A percentile compares a stretch with the other conserved stretches of the same genome.
Evolutionary conservation across 2,329 filamentous ascomycete species (phyloP).

Genomic region (Trichoderma harzianum): DNA sequence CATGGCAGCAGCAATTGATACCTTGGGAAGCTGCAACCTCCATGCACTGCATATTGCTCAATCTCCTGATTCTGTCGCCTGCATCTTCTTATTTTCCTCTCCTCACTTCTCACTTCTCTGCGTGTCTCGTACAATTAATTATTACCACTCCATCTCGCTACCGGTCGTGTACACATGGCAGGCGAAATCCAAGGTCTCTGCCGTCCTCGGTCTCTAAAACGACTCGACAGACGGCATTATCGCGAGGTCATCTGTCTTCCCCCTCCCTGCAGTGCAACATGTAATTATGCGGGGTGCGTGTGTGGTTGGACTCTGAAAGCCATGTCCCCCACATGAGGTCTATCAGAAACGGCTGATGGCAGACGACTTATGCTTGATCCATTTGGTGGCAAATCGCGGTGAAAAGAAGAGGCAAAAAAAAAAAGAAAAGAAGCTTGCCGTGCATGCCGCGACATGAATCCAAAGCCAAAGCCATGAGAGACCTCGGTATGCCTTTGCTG

Average conservation of each 20-base stretch:
- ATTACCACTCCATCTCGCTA: neutral
- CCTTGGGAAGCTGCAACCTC: neutral
- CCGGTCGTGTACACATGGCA: neutral
- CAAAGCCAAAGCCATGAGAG: neutral
- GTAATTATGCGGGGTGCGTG: conserved; percentile 16
- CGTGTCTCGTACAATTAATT: neutral
- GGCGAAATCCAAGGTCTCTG: neutral
- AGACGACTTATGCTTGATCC: neutral
- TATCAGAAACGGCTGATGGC: neutral
- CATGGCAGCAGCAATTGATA: conserved; percentile 12
- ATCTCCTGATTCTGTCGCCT: conserved; percentile 8
- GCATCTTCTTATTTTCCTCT: neutral
- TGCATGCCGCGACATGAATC: neutral
- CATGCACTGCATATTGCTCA: conserved; percentile 1
- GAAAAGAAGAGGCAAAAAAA: neutral
- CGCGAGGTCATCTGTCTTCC: conserved; percentile 13
- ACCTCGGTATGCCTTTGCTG: neutral
- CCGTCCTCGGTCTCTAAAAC: neutral
- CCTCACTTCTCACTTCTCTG: neutral
- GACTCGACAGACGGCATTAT: conserved; percentile 10
- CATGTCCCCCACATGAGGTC: neutral
- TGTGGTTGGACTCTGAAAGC: neutral
- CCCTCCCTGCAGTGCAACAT: conserved; percentile 18
- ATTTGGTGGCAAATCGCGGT: neutral
- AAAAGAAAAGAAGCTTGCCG: neutral